Conservation (phyloP, 495 filamentous ascomycete species). For the Talaromyces proteolyticus region DNA sequence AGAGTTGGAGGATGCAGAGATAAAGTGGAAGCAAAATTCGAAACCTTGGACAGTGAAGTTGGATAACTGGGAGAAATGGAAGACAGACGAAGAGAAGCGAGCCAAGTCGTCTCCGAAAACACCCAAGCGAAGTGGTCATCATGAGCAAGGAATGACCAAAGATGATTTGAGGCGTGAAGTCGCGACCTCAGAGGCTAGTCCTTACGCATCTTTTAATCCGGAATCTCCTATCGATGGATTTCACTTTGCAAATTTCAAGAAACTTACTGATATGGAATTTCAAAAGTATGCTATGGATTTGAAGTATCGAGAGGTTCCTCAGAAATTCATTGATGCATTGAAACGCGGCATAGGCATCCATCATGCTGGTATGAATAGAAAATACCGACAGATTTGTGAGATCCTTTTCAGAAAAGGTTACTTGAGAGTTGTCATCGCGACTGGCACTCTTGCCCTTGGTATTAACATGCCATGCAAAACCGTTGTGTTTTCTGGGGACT, state of each 20-base stretch:
- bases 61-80: conserved; percentile 44
- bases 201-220: conserved; percentile 59
- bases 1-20: conserved; percentile 48
- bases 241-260: conserved; percentile 57
- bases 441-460: conserved; percentile 68
- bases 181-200: conserved; percentile 44
- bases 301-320: conserved; percentile 29
- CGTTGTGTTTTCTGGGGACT: conserved; percentile 70
- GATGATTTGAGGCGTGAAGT: conserved; percentile 47
- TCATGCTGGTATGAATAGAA: conserved; percentile 72
- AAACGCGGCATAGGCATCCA: conserved; percentile 67
- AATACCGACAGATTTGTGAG: conserved; percentile 58
- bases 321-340: conserved; percentile 48
- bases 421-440: conserved; percentile 68
- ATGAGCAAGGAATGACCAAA: conserved; percentile 40
- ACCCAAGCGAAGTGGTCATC: conserved; percentile 29
- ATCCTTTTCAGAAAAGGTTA: conserved; percentile 65
- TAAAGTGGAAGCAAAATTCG: conserved; percentile 47
- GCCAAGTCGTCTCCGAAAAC: conserved; percentile 27
- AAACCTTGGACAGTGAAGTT: conserved; percentile 54
- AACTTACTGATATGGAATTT: conserved; percentile 47
- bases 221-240: conserved; percentile 54
- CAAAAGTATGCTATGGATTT: conserved; percentile 39
- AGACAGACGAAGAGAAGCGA: conserved; percentile 29
- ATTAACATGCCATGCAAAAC: conserved; percentile 87